These are phyloP conservation scores for Fragilaria crotonensis DNA, from an alignment of 108 stramenopile species.

Conservation along the genomic window DNA sequence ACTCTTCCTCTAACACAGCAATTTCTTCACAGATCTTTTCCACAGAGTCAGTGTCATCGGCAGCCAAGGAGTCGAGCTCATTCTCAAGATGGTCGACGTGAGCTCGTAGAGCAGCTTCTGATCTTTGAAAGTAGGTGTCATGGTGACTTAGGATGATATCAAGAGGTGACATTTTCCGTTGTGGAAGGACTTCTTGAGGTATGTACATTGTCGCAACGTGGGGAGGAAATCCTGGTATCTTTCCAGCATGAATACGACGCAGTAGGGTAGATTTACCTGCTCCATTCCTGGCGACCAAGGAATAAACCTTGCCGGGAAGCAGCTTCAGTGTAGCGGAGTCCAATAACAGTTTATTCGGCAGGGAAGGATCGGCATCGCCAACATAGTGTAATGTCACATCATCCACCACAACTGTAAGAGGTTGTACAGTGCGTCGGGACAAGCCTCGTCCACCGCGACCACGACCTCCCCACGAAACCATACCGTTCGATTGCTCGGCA, in stretches of 20 bases:
- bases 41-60: slow-evolving; percentile 42
- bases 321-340: slow-evolving; percentile 61
- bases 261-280: slow-evolving; percentile 63
- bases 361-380: slow-evolving; percentile 14
- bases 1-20: slow-evolving; percentile 47
- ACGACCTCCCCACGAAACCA: slow-evolving; percentile 54
- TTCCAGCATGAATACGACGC: slow-evolving; percentile 51
- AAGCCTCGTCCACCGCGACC: slow-evolving; percentile 70
- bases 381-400: slow-evolving; percentile 57
- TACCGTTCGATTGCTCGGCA: slow-evolving; percentile 3
- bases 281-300: slow-evolving; percentile 59
- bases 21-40: slow-evolving; percentile 66
- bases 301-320: slow-evolving; percentile 47
- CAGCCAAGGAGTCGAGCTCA: slow-evolving; percentile 29
- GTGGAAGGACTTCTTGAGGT: slow-evolving; percentile 46
- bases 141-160: slow-evolving; percentile 35
- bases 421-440: slow-evolving; percentile 59
- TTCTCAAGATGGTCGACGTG: slow-evolving; percentile 22
- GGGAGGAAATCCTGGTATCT: slow-evolving; percentile 72
- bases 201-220: slow-evolving; percentile 54
- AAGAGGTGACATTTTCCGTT: slow-evolving; percentile 24
- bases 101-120: slow-evolving; percentile 20
- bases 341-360: slow-evolving; percentile 36
- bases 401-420: slow-evolving; percentile 56
- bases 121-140: slow-evolving; percentile 7